A percentile compares a stretch with the other conserved stretches of the same genome.
Conservation (phyloP, 2,329 filamentous ascomycete species). For the Pleomassaria siparia region DNA sequence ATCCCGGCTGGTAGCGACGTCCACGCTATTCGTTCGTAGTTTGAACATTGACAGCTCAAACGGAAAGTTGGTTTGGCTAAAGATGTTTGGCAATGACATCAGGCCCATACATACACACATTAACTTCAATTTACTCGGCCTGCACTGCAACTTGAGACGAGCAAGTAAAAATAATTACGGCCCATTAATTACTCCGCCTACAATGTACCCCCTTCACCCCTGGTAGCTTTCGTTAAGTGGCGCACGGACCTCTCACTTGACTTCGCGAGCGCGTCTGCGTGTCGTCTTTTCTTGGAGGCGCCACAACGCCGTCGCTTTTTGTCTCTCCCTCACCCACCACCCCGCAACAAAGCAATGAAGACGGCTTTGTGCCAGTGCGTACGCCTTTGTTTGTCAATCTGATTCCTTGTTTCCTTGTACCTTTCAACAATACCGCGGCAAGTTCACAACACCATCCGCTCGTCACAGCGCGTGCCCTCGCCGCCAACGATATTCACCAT, state of each 20-base stretch:
- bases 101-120: too few relatives aligned
- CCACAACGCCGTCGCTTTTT: not conserved
- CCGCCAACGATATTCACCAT: conserved; percentile 20
- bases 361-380: not conserved
- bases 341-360: not conserved
- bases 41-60: too few relatives aligned
- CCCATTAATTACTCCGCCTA: too few relatives aligned
- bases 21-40: too few relatives aligned
- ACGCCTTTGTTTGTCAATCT: not conserved
- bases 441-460: not conserved
- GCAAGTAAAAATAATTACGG: too few relatives aligned
- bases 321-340: not conserved
- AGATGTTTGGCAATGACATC: too few relatives aligned
- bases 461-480: not conserved
- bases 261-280: not conserved
- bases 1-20: not conserved
- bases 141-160: too few relatives aligned
- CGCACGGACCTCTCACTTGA: not conserved
- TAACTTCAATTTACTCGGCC: too few relatives aligned
- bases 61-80: too few relatives aligned
- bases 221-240: too few relatives aligned
- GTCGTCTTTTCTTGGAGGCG: not conserved
- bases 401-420: not conserved
- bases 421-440: not conserved
- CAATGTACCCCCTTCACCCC: too few relatives aligned